Evolutionary conservation across 768 basidiomycete genomes (phyloP).

Genomic region (Calocybe indica): DNA sequence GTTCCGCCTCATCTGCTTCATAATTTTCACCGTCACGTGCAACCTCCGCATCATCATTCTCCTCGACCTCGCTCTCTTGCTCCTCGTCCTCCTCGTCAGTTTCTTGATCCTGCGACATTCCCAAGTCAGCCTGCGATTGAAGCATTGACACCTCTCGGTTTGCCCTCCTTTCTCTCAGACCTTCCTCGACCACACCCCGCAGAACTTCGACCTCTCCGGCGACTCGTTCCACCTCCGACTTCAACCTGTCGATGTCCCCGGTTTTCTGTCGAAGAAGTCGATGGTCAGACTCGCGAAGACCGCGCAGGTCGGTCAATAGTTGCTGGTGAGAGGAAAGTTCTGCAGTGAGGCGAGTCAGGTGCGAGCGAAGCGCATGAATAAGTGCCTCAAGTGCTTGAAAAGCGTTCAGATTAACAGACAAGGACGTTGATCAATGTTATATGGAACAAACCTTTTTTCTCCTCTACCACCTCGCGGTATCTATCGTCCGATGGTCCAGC

Average conservation of each 20-base stretch:
- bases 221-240: slow-evolving; percentile 73
- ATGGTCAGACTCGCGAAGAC: slow-evolving; percentile 57
- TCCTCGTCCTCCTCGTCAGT: slow-evolving; percentile 12
- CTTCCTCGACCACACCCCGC: slow-evolving; percentile 83
- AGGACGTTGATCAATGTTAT: slow-evolving; percentile 1
- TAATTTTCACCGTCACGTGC: slow-evolving; percentile 10
- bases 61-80: neutral
- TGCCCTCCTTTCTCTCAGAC: slow-evolving; percentile 65
- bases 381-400: slow-evolving; percentile 73
- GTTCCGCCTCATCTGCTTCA: slow-evolving; percentile 16
- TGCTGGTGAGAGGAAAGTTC: slow-evolving; percentile 76
- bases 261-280: slow-evolving; percentile 52
- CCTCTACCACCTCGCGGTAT: slow-evolving; percentile 77
- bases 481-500: slow-evolving; percentile 38
- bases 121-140: slow-evolving; percentile 23
- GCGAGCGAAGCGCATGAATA: slow-evolving; percentile 64
- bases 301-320: slow-evolving; percentile 60
- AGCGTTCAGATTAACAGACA: slow-evolving; percentile 17
- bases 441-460: slow-evolving; percentile 74
- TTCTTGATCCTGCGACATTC: slow-evolving; percentile 28
- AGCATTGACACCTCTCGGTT: slow-evolving; percentile 36
- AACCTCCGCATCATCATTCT: slow-evolving; percentile 12
- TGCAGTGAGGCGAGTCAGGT: slow-evolving; percentile 71
- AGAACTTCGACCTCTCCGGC: slow-evolving; percentile 83
- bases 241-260: slow-evolving; percentile 61